Evolutionary conservation across 2,329 filamentous ascomycete species (phyloP), one percentile per base, ranked within the genome.

Genomic region (Trichoderma aggressivum): DNA sequence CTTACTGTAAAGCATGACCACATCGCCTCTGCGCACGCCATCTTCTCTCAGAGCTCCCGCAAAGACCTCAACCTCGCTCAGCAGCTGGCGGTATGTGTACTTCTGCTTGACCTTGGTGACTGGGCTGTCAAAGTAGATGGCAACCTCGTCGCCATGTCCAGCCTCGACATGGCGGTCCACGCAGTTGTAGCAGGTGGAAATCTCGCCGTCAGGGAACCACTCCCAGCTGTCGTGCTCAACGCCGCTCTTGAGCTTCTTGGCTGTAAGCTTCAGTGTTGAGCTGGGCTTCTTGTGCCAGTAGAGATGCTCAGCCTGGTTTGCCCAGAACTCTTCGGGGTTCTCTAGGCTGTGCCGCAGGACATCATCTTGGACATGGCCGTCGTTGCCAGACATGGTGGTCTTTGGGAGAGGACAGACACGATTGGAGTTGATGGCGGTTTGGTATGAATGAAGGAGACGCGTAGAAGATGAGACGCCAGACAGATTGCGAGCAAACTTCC

Each of bases 131-230:
- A 92, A 98, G 76, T 92, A 89, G 71, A 98, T 92, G 26, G 94
- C 95, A 0, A 90, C 86, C 63, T 87, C 83, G 59, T 91, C 86
- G 16, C 94, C 94, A 74, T 90, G 85, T n/a, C 94, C 93, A 7
- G 88, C 89, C 43, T 88, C 83, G n/a, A 98, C 94, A 81, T 98
- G 94, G 16, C 94, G 87, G 81, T 97, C 94, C 16, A 98, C 84
- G 79, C 94, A 97, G 80, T 98, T 98, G 84, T 94, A 97, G 75
- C 92, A 94, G 0, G 94, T 97, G 50, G 92, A 96, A 75, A 98
- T 92, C 82, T 96, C 90, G 73, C 94, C 95, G 73, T 90, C 93
- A 0, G 92, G 89, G 75, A 97, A 98, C 95, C 95, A 98, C 73
- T 89, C 88, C 94, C 94, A 98, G 78, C 92, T 90, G 55, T 89